phyloP scores from a whole-genome alignment of 1,284 basidiomycete genomes.

The Cryptococcus jaspeensis region DNA sequence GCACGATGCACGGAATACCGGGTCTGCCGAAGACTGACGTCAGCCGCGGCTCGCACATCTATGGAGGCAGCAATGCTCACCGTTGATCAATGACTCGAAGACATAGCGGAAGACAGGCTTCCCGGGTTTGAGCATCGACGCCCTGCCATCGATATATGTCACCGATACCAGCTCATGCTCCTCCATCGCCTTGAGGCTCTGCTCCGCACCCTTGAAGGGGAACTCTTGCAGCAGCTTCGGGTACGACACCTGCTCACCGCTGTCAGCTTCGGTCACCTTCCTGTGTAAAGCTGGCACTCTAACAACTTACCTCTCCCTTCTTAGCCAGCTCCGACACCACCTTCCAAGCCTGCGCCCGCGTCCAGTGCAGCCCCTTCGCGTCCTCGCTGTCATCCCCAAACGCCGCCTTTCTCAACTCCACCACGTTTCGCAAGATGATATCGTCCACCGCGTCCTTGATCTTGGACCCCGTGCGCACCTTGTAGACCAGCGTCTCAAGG shows the following conservation, averaged over 20 bases:
- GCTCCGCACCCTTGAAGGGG: conserved; percentile 90
- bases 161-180: conserved; percentile 85
- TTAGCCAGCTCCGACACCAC: conserved; percentile 73
- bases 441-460: conserved; percentile 84
- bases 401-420: conserved; percentile 83
- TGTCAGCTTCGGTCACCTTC: background rate
- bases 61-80: conserved; percentile 52
- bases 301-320: conserved; percentile 62
- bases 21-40: conserved; percentile 56
- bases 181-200: conserved; percentile 78
- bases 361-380: conserved; percentile 78
- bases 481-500: conserved; percentile 67
- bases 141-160: conserved; percentile 73
- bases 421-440: conserved; percentile 73
- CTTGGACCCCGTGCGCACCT: conserved; percentile 70
- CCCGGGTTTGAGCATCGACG: conserved; percentile 79
- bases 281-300: background rate
- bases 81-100: conserved; percentile 74
- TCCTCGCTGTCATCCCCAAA: conserved; percentile 91
- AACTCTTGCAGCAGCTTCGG: conserved; percentile 77
- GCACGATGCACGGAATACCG: conserved; percentile 75
- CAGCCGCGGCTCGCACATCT: background rate
- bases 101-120: conserved; percentile 85
- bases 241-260: conserved; percentile 65
- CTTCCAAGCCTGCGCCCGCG: conserved; percentile 82